Base-by-base conservation (phyloP, 768 basidiomycete genomes). In the Cantharellus cinnabarinus region DNA sequence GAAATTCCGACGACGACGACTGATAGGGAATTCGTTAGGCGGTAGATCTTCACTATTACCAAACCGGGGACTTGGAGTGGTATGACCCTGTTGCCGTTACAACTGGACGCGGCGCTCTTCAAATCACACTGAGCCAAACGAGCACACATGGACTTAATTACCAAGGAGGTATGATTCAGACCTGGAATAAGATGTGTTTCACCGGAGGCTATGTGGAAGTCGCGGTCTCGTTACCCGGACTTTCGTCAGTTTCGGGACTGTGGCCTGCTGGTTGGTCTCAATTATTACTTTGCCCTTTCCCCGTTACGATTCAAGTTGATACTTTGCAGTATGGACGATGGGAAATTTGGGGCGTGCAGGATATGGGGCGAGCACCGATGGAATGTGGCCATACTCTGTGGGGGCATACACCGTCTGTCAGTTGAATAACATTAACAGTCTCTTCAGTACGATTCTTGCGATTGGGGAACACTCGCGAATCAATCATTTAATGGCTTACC, bases 181-280 rank as follows among this genome's bases (percentile, higher is more conserved):
- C 77, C 15, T 65, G 64, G 87, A 94, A 94, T 71, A 91, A 94
- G 69, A 85, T 98, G 63, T 97, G 89, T 71, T 91, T 94, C 71
- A 88, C 89, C 39, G 89, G 88, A 42, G 91, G 91, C 48, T 74
- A 87, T 59, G 72, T 93, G 56, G 81, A 95, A 54, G 59, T 54
- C 4, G 55, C 34, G 40, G 61, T 55, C 29, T 41, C 51, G 5
- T 29, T 62, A 4, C 61, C 61, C 3, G 61, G 61, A 7, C 37
- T 50, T 34, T 20, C 60, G 4, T 34, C 35, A 34, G 59, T 62
- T 20, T 55, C 70, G 62, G 82, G 82, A 4, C 68, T 89, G 2
- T 89, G 86, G 86, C 86, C 86, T 53, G 84, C 56, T 15, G 52
- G 52, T 54, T 7, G 38, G 52, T 54, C 14, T 48, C 14, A 10